Conservation (phyloP, 1,284 basidiomycete genomes). For the Irpex sp. region DNA sequence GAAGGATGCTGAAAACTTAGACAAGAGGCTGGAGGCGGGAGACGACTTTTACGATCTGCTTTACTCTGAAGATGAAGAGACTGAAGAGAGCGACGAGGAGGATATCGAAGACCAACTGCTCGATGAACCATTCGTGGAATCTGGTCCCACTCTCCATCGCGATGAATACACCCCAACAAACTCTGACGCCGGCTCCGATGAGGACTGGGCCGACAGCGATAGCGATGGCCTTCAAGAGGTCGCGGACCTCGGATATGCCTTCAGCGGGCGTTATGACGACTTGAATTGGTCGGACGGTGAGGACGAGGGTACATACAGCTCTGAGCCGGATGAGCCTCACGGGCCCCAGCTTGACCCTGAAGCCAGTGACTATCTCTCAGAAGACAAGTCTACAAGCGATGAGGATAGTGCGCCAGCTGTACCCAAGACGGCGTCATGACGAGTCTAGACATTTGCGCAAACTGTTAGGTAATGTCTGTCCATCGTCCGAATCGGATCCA, state of each 20-base stretch:
- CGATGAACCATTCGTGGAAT: background rate
- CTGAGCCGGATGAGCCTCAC: background rate
- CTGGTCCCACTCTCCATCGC: background rate
- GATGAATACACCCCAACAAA: background rate
- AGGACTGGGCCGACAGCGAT: background rate
- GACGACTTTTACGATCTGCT: background rate
- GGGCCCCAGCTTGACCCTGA: background rate
- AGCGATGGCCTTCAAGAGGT: background rate
- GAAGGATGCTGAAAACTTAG: background rate
- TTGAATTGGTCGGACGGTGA: background rate
- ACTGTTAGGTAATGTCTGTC: no score
- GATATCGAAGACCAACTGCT: background rate
- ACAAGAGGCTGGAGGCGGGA: background rate
- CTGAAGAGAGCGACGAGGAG: background rate
- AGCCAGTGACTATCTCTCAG: background rate
- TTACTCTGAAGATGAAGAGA: background rate
- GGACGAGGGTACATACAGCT: background rate
- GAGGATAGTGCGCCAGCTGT: no score
- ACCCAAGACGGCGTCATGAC: no score
- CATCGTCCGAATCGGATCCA: no score
- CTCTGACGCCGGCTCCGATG: background rate
- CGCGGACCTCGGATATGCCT: background rate
- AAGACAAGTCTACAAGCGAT: background rate
- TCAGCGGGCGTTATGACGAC: background rate
- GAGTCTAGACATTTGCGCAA: no score